A percentile compares a stretch with the other conserved stretches of the same genome.
These are phyloP conservation scores for Penicillium hesseltinei DNA, from an alignment of 2,329 filamentous ascomycete genomes.

Conservation along the genomic window DNA sequence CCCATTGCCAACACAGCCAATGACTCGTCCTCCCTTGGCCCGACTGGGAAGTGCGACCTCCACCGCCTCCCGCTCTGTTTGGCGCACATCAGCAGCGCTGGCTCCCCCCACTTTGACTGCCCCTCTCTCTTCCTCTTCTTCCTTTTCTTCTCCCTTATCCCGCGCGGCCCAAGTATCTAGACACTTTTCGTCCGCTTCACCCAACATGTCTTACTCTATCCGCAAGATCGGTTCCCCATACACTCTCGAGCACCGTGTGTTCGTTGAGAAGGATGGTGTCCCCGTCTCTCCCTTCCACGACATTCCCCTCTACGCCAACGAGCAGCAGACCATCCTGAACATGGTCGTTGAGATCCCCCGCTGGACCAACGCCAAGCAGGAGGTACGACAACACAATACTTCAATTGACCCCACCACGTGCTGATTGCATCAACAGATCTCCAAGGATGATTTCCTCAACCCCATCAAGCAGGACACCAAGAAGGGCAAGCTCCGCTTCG, in stretches of 20 bases:
- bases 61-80: constrained; percentile 36
- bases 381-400: constrained; percentile 62
- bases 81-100: constrained; percentile 40
- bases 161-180: constrained; percentile 48
- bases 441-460: constrained; percentile 97
- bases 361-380: constrained; percentile 99
- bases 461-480: constrained; percentile 99
- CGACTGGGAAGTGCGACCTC: constrained; percentile 31
- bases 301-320: constrained; percentile 95
- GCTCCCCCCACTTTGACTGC: constrained; percentile 42
- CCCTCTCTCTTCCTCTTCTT: constrained; percentile 26
- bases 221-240: constrained; percentile 87
- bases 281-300: constrained; percentile 97
- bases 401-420: constrained; percentile 6
- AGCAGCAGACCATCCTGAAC: constrained; percentile 93
- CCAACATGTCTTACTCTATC: constrained; percentile 61
- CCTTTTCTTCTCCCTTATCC: constrained; percentile 28
- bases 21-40: constrained; percentile 32
- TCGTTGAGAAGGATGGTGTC: constrained; percentile 94
- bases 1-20: constrained; percentile 15
- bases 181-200: constrained; percentile 46
- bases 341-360: constrained; percentile 99
- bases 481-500: constrained; percentile 99
- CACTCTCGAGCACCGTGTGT: constrained; percentile 96
- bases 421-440: constrained; percentile 64